These are phyloP conservation scores for Claviceps quebecensis DNA, from an alignment of 2,329 filamentous ascomycete genomes.

Conservation along the genomic window DNA sequence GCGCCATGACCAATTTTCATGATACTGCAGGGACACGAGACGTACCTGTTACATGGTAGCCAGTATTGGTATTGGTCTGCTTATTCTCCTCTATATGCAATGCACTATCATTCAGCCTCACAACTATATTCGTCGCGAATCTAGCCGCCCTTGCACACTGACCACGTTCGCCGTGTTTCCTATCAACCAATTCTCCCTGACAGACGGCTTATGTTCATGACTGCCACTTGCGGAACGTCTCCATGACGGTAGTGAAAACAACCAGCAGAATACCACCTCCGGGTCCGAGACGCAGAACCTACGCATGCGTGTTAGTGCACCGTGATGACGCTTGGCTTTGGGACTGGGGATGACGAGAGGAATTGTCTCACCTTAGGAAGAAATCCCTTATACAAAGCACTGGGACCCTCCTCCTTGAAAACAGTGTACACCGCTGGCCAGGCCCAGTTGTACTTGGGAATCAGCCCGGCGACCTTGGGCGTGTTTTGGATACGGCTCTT, in stretches of 20 bases:
- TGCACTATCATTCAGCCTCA: not conserved
- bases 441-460: slow-evolving; percentile 98
- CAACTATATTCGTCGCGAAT: not conserved
- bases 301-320: slow-evolving; percentile 3
- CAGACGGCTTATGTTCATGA: not conserved
- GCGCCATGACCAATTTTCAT: not conserved
- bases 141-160: not conserved
- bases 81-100: slow-evolving; percentile 2
- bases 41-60: not conserved
- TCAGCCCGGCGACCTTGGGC: slow-evolving; percentile 62
- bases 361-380: slow-evolving; percentile 71
- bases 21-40: not conserved
- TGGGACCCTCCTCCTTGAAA: slow-evolving; percentile 83
- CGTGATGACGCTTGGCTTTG: not conserved
- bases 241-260: slow-evolving; percentile 78
- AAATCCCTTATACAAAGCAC: slow-evolving; percentile 94
- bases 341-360: slow-evolving; percentile 13
- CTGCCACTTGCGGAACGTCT: slow-evolving; percentile 66
- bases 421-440: slow-evolving; percentile 78
- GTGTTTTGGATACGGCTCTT: slow-evolving; percentile 97
- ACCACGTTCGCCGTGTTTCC: not conserved
- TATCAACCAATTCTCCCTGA: not conserved
- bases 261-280: slow-evolving; percentile 60
- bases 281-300: slow-evolving; percentile 37
- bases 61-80: not conserved